A percentile compares a stretch with the other conserved stretches of the same genome.
Conservation (phyloP, 2,329 filamentous ascomycete species). For the Venturia effusa region DNA sequence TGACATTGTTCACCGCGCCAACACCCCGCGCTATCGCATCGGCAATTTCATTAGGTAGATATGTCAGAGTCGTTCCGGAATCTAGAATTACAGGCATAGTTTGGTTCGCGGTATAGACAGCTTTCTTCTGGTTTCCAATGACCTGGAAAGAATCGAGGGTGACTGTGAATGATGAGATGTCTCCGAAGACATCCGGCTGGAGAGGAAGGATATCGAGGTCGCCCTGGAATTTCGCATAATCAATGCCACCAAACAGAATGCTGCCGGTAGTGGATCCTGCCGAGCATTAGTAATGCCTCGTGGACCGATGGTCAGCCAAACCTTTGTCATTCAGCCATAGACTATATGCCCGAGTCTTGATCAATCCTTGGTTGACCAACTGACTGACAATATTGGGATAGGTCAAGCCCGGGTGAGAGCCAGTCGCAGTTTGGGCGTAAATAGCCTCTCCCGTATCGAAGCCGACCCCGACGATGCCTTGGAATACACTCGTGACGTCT, state of each 20-base stretch:
- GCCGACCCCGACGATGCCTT: constrained; percentile 79
- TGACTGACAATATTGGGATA: constrained; percentile 55
- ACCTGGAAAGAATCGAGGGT: constrained; percentile 37
- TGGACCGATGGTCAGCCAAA: not conserved
- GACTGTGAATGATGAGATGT: constrained; percentile 39
- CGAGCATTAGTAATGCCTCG: not conserved
- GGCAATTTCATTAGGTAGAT: constrained; percentile 53
- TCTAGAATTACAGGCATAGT: constrained; percentile 52
- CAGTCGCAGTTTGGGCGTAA: constrained; percentile 1
- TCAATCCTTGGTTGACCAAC: constrained; percentile 50
- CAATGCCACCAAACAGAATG: constrained; percentile 70
- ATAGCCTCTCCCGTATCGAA: constrained; percentile 63
- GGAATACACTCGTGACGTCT: constrained; percentile 47
- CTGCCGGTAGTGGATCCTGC: constrained; percentile 52
- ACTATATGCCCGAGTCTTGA: constrained; percentile 54
- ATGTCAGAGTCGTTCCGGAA: constrained; percentile 61
- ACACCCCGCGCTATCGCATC: constrained; percentile 29
- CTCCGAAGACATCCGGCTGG: constrained; percentile 31
- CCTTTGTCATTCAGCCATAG: constrained; percentile 44
- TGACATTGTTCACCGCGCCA: constrained; percentile 30
- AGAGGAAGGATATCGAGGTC: constrained; percentile 51
- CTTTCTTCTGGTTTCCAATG: constrained; percentile 30
- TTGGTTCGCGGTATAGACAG: constrained; percentile 29
- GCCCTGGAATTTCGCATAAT: constrained; percentile 61
- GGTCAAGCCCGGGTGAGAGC: constrained; percentile 25